phyloP scores from a whole-genome alignment of 805 yeast genomes.

The Lachancea mirantina region DNA sequence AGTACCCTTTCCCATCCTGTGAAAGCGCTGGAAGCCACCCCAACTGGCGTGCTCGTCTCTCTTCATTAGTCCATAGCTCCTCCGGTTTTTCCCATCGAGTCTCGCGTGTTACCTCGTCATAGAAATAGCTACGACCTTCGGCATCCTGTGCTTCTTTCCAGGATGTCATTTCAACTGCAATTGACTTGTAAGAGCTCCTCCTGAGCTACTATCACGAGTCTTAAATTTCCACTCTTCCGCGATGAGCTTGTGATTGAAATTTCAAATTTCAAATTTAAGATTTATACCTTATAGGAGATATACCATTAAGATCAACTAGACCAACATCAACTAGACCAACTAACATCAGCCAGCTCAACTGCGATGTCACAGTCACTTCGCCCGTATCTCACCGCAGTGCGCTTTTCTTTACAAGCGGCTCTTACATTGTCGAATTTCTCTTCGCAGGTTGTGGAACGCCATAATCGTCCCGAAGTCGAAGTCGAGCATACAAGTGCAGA shows the following conservation, averaged over 20 bases:
- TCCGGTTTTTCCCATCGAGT: constrained; percentile 81
- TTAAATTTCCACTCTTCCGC: neutral
- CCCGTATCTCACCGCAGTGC: constrained; percentile 90
- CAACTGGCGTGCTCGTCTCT: constrained; percentile 42
- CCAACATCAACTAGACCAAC: neutral
- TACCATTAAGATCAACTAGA: neutral
- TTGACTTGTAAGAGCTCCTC: no score
- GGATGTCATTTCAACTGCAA: constrained; percentile 3
- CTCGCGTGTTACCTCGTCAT: constrained; percentile 53
- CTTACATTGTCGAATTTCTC: constrained; percentile 88
- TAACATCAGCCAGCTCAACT: neutral
- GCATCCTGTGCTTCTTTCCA: constrained; percentile 66
- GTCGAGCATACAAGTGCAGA: constrained; percentile 71
- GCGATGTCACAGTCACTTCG: constrained; percentile 88
- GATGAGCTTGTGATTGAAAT: neutral
- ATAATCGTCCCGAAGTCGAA: constrained; percentile 94
- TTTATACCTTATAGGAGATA: constrained; percentile 2
- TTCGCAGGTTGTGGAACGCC: constrained; percentile 93
- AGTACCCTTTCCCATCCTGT: constrained; percentile 57
- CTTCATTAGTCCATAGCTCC: constrained; percentile 36
- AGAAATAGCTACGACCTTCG: constrained; percentile 66
- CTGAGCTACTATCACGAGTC: neutral
- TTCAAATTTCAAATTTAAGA: neutral
- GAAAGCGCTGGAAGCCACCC: constrained; percentile 48
- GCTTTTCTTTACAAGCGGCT: constrained; percentile 89